These are phyloP conservation scores for Coemansia sp. DNA, from an alignment of 371 early-diverging fungal genomes.

Conservation along the genomic window DNA sequence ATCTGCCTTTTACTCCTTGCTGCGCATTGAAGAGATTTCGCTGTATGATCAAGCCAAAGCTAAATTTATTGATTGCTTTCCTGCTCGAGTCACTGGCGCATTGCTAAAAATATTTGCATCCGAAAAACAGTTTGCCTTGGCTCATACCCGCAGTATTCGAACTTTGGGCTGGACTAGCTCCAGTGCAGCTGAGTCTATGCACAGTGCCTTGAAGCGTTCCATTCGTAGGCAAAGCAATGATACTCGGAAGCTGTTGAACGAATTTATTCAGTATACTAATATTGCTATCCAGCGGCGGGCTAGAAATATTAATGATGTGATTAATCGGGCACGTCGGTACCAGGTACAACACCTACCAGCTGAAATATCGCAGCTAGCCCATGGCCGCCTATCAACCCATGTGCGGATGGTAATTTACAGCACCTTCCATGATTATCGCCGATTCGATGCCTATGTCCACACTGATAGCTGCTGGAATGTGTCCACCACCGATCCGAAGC, in stretches of 20 bases:
- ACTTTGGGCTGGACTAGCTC: not conserved
- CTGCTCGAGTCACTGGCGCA: not conserved
- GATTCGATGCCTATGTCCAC: too few relatives aligned
- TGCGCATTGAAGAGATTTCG: not conserved
- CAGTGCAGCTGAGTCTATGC: conserved; percentile 1
- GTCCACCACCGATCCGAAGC: too few relatives aligned
- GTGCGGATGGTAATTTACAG: too few relatives aligned
- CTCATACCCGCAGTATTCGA: not conserved
- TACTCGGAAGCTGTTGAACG: not conserved
- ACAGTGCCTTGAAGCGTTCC: not conserved
- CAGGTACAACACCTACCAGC: too few relatives aligned
- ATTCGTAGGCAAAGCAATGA: not conserved
- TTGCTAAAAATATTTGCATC: not conserved
- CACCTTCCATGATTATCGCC: too few relatives aligned
- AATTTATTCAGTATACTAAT: not conserved
- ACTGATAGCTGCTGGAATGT: too few relatives aligned
- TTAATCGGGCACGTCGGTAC: too few relatives aligned
- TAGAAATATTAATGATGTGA: too few relatives aligned
- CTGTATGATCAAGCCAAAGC: not conserved
- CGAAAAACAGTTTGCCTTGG: not conserved
- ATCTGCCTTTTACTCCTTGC: not conserved
- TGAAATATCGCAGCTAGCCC: too few relatives aligned
- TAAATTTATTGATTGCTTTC: not conserved
- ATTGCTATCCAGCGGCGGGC: too few relatives aligned
- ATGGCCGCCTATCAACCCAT: too few relatives aligned